phyloP scores from a whole-genome alignment of 805 yeast genomes.

The Yamadazyma laniorum region DNA sequence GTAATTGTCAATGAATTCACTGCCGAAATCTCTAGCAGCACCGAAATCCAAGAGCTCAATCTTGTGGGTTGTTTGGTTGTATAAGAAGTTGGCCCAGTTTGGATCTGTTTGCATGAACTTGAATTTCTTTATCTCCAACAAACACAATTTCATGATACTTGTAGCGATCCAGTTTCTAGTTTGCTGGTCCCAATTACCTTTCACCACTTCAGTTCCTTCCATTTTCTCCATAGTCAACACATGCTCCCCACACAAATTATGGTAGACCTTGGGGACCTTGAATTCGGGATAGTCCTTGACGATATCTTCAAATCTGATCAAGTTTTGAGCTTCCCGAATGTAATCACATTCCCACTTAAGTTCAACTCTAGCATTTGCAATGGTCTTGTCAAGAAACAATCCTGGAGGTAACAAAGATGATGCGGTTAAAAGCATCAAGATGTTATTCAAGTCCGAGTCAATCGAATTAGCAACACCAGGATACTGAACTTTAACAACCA shows the following conservation, averaged over 20 bases:
- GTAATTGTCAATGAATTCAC: constrained; percentile 67
- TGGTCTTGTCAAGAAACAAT: constrained; percentile 83
- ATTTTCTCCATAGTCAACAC: constrained; percentile 88
- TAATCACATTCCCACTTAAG: constrained; percentile 98
- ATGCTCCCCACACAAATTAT: constrained; percentile 73
- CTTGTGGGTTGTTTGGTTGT: constrained; percentile 65
- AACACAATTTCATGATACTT: constrained; percentile 80
- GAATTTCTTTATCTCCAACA: constrained; percentile 80
- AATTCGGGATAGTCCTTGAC: constrained; percentile 58
- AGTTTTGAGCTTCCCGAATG: constrained; percentile 77
- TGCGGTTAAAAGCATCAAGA: constrained; percentile 79
- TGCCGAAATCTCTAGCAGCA: constrained; percentile 79
- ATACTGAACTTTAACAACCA: constrained; percentile 94
- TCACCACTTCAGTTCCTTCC: constrained; percentile 79
- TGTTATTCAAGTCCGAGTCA: constrained; percentile 88
- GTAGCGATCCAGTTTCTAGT: constrained; percentile 80
- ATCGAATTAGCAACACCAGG: constrained; percentile 95
- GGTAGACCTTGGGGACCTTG: constrained; percentile 77
- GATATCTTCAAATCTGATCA: constrained; percentile 65
- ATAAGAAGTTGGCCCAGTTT: constrained; percentile 96
- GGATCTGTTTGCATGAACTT: constrained; percentile 98
- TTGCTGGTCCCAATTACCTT: constrained; percentile 71
- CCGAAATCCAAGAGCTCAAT: constrained; percentile 93
- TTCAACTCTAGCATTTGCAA: constrained; percentile 90
- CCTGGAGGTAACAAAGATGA: constrained; percentile 88